Evolutionary conservation across 441 rosid species (phyloP).

Genomic region (Kokia cookei): DNA sequence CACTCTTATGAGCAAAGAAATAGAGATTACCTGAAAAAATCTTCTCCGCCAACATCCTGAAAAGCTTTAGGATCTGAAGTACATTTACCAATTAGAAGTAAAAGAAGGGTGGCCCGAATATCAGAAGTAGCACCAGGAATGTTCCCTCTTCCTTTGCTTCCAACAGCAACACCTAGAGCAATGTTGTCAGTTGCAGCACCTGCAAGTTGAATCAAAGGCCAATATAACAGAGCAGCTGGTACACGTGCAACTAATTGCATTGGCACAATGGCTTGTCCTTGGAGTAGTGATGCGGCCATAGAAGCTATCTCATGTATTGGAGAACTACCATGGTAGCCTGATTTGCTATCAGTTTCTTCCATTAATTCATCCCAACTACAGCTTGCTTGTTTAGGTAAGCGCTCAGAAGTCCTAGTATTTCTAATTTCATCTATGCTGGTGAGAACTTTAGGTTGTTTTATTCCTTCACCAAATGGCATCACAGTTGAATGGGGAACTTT

Average conservation of each 20-base stretch:
- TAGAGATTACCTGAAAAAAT: conserved; percentile 71
- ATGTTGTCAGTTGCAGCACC: conserved; percentile 96
- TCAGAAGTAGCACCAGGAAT: conserved; percentile 97
- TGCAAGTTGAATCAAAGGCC: conserved; percentile 99
- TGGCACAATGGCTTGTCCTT: conserved; percentile 87
- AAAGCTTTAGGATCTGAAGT: conserved; percentile 86
- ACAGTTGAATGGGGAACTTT: conserved; percentile 65
- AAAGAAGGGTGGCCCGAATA: conserved; percentile 84
- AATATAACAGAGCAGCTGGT: conserved; percentile 85
- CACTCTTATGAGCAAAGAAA: conserved; percentile 8
- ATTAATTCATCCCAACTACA: conserved; percentile 25
- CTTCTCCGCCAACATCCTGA: conserved; percentile 90
- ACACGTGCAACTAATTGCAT: conserved; percentile 96
- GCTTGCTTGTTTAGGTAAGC: conserved; percentile 37
- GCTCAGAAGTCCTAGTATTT: conserved; percentile 35
- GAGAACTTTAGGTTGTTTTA: conserved; percentile 22
- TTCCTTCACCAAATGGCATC: conserved; percentile 45
- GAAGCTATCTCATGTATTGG: conserved; percentile 65
- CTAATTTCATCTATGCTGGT: conserved; percentile 31
- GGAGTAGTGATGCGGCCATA: conserved; percentile 94
- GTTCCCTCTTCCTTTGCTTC: conserved; percentile 99
- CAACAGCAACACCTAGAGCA: conserved; percentile 96
- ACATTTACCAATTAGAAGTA: conserved; percentile 95
- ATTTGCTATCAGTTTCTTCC: conserved; percentile 52
- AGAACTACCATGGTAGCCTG: conserved; percentile 30